Evolutionary conservation across 2,329 filamentous ascomycete species (phyloP), one percentile per base, ranked within the genome.

Genomic region (Fusarium scirpi): DNA sequence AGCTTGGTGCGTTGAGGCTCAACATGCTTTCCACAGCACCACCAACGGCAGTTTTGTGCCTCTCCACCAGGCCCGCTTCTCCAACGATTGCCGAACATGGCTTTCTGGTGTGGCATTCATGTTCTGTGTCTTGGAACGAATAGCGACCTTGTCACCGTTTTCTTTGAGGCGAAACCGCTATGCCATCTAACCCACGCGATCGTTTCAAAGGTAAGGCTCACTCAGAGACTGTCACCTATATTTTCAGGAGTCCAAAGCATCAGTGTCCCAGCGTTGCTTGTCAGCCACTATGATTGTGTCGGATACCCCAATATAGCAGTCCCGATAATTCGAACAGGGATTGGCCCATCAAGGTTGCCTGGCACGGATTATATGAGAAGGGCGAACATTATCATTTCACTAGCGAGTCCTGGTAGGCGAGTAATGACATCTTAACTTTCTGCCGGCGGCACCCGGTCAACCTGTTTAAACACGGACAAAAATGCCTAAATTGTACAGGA

Each of bases 81-180:
- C 71, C 69, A 76, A 75, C 74, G 74, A 76, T 74, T 76, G 74
- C 74, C 74, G 74, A 73, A 68, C 72, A 74, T 68, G 72, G 65
- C 63, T 62, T 60, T 74, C 57, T 66, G 65, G 58, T 65, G 70
- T 68, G 61, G 64, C 46, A 60, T 61, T 27, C 43, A 45, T 63
- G 32, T n/a, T 63, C 20, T 38, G 30, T 10, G 40, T 69, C 40
- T 47, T 48, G 12, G 66, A 55, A 57, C 58, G 53, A 27, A 49
- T 51, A 54, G 34, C 34, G 32, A 38, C 34, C 34, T 38, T 61
- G 52, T 52, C 30, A 10, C 34, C 25, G 22, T 34, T 54, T 58
- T 32, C 22, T 49, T 20, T n/a, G 34, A 43, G 32, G 32, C 34
- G 22, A 43, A 24, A 15, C 24, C 13, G 18, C 27, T 40, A 52